A percentile compares a stretch with the other conserved stretches of the same genome.
These are phyloP conservation scores for Striga asiatica DNA, from an alignment of 257 asterid genomes.

Conservation along the genomic window DNA sequence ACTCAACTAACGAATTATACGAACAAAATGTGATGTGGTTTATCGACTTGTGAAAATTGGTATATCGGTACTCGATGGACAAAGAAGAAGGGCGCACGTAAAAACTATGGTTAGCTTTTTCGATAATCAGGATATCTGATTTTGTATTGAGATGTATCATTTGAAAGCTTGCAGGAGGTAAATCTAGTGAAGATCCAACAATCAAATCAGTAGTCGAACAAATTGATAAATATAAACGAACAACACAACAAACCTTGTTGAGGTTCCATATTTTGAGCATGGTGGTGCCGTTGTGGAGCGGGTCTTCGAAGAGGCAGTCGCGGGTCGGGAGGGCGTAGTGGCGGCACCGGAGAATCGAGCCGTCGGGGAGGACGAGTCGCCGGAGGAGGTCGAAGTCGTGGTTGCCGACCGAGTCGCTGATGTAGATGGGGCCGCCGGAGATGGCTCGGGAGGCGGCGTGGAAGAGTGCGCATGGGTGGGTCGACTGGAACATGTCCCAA, in stretches of 20 bases:
- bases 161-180: too few species aligned
- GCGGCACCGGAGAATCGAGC: conserved; percentile 67
- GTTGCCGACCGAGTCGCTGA: conserved; percentile 68
- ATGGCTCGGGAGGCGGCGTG: conserved; percentile 96
- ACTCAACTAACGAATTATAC: not conserved
- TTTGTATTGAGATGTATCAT: too few species aligned
- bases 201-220: too few species aligned
- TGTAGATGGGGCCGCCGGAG: conserved; percentile 92
- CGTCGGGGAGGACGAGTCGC: conserved; percentile 68
- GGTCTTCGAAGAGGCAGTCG: conserved; percentile 75
- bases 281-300: conserved; percentile 76
- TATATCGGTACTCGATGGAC: too few species aligned
- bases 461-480: conserved; percentile 86
- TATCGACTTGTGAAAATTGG: too few species aligned
- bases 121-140: too few species aligned
- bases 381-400: conserved; percentile 66
- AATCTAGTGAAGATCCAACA: too few species aligned
- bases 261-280: conserved; percentile 89
- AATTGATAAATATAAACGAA: not conserved
- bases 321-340: conserved; percentile 74
- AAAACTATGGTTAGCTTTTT: too few species aligned
- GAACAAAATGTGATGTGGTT: too few species aligned
- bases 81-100: too few species aligned
- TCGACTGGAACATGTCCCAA: conserved; percentile 98
- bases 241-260: conserved; percentile 51